These are phyloP conservation scores for Oryza officinalis DNA, from an alignment of 176 grass and related monocot genomes.

Conservation along the genomic window DNA sequence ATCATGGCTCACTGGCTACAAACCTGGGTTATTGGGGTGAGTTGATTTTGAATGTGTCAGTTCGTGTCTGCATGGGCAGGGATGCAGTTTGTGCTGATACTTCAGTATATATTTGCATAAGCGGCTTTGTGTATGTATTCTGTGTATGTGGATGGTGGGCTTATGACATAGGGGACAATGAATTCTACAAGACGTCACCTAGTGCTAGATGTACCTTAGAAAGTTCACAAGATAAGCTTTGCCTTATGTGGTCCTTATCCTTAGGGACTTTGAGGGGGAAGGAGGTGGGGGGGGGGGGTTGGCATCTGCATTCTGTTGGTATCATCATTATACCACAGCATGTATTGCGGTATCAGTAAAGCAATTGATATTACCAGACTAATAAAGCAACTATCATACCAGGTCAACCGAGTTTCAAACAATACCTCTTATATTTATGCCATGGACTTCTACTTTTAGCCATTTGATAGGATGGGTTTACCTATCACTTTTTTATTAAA, in stretches of 20 bases:
- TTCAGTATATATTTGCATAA: neutral
- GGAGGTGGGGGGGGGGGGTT: too few species aligned
- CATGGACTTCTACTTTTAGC: neutral
- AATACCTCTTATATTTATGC: neutral
- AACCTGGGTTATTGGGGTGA: neutral
- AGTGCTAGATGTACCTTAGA: too few species aligned
- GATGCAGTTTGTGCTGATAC: neutral
- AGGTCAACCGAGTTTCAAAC: neutral
- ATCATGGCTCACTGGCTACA: neutral
- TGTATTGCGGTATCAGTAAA: neutral
- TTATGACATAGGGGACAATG: neutral
- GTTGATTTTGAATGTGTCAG: neutral
- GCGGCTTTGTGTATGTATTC: neutral
- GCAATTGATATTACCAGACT: neutral
- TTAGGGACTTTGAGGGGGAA: neutral
- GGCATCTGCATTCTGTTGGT: slow-evolving; percentile 1
- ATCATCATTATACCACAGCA: neutral
- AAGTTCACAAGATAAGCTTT: neutral
- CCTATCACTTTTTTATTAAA: neutral
- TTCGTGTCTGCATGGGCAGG: neutral
- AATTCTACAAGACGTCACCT: neutral
- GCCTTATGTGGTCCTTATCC: neutral
- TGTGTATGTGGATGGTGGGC: neutral
- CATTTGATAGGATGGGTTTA: neutral
- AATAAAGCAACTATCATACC: neutral